A percentile compares a stretch with the other conserved stretches of the same genome.
phyloP scores from a whole-genome alignment of 2,329 filamentous ascomycete genomes.

The Westerdykella ornata region DNA sequence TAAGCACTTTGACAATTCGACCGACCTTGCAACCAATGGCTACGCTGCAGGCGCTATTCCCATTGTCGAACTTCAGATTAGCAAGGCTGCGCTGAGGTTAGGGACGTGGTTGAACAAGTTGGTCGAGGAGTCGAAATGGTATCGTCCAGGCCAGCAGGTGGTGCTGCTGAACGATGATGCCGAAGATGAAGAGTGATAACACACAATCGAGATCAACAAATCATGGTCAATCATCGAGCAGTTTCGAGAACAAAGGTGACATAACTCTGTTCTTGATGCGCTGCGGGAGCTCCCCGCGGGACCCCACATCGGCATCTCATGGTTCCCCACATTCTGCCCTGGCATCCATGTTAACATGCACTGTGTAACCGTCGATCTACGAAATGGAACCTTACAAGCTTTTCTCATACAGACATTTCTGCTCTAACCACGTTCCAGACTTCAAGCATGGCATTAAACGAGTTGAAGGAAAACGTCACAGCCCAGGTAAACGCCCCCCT shows the following conservation, averaged over 20 bases:
- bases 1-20: slow-evolving; percentile 22
- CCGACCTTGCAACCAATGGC: slow-evolving; percentile 32
- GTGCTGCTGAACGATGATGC: slow-evolving; percentile 10
- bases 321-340: slow-evolving; percentile 15
- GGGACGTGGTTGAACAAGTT: slow-evolving; percentile 38
- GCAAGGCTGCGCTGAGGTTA: slow-evolving; percentile 37
- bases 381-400: no score
- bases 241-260: slow-evolving; percentile 1
- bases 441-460: slow-evolving; percentile 25
- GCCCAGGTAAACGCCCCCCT: slow-evolving; percentile 19
- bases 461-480: slow-evolving; percentile 29
- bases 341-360: no score
- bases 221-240: no score
- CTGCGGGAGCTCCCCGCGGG: slow-evolving; percentile 9
- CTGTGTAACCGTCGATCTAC: no score
- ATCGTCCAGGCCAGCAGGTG: slow-evolving; percentile 8
- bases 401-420: no score
- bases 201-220: not conserved
- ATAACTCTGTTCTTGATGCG: slow-evolving; percentile 1
- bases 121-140: slow-evolving; percentile 12
- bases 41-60: slow-evolving; percentile 37
- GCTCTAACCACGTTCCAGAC: not conserved
- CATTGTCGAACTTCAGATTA: slow-evolving; percentile 38
- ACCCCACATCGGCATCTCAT: slow-evolving; percentile 22
- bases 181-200: not conserved